These are phyloP conservation scores for Tephrocybe sp. DNA, from an alignment of 768 basidiomycete species.

Conservation along the genomic window DNA sequence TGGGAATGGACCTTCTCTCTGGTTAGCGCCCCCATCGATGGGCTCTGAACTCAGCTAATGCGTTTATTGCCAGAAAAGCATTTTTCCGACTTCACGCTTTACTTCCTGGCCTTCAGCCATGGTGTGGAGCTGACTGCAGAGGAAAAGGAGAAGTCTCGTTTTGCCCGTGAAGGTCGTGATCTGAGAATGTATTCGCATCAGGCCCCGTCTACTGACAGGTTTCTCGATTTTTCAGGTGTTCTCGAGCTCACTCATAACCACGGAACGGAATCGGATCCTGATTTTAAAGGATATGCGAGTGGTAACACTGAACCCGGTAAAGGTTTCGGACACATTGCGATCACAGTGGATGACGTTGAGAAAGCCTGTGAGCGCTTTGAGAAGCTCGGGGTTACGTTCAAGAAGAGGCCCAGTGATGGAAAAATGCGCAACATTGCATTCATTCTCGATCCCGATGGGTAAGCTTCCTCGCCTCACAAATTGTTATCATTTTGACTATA, in stretches of 20 bases:
- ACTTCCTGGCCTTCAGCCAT: slow-evolving; percentile 83
- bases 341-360: slow-evolving; percentile 81
- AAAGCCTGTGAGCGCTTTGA: slow-evolving; percentile 85
- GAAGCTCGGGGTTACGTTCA: slow-evolving; percentile 75
- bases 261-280: slow-evolving; percentile 79
- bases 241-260: slow-evolving; percentile 90
- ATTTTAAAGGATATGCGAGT: slow-evolving; percentile 79
- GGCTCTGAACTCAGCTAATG: slow-evolving; percentile 2
- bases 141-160: slow-evolving; percentile 49
- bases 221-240: slow-evolving; percentile 46
- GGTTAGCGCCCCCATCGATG: slow-evolving; percentile 31
- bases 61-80: slow-evolving; percentile 44
- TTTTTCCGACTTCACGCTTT: slow-evolving; percentile 69
- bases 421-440: slow-evolving; percentile 87
- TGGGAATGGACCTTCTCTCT: slow-evolving; percentile 78
- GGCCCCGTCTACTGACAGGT: not conserved
- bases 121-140: slow-evolving; percentile 49
- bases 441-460: slow-evolving; percentile 85
- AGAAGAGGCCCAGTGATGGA: slow-evolving; percentile 85
- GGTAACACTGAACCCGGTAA: slow-evolving; percentile 85
- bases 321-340: slow-evolving; percentile 88
- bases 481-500: not conserved
- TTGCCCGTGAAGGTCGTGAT: slow-evolving; percentile 75
- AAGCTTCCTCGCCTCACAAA: slow-evolving; percentile 15
- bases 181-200: too few relatives aligned